Base-by-base conservation (phyloP, 1,284 basidiomycete species). In the Ceratobasidium sp. region DNA sequence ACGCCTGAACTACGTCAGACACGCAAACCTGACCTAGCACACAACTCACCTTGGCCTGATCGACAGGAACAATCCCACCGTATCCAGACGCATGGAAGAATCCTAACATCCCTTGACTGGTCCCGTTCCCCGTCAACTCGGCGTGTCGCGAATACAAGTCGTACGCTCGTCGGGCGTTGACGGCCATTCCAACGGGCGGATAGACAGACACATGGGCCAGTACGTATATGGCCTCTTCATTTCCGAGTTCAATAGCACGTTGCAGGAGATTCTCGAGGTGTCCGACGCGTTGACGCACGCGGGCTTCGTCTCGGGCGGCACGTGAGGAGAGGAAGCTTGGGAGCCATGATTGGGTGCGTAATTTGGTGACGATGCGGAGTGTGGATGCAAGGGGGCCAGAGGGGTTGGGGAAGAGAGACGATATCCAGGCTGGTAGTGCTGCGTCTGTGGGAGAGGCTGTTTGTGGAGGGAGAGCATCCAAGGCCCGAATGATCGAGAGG, bases 51-150 rank as follows among this genome's bases (percentile, higher is more conserved):
- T 79, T 79, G 13, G 78, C 81, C 71, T 83, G 82, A 69, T 82
- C 79, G 31, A 79, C 77, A 15, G 70, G 68, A 32, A 77, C 75
- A 1, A 89, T 81, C 42, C 84, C 83, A 52, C 85, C 87, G 73
- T 94, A 93, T 0, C 93, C 94, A 0, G 93, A 91, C 5, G 93
- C 85, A 75, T 96, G 81, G 77, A 97, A 92, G 82, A 97, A 96
- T 0, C 87, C 94, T 27, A 96, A 78, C 72, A 89, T 82, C 15
- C 91, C 85, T 78, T 97, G 95, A 0, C 94, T 92, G 0, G 92
- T 87, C 2, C 93, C 87, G 74, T 94, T 91, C 53, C 91, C 89
- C 12, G 90, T 90, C 42, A 82, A 73, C 32, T 83, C 77, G 0
- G 90, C 89, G 56, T 94, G 90, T 8, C 79, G 75, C 8, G 80